Percentiles rank a stretch among this genome's conserved stretches.
phyloP scores from a whole-genome alignment of 2,329 filamentous ascomycete species.

The Fonsecaea monophora region DNA sequence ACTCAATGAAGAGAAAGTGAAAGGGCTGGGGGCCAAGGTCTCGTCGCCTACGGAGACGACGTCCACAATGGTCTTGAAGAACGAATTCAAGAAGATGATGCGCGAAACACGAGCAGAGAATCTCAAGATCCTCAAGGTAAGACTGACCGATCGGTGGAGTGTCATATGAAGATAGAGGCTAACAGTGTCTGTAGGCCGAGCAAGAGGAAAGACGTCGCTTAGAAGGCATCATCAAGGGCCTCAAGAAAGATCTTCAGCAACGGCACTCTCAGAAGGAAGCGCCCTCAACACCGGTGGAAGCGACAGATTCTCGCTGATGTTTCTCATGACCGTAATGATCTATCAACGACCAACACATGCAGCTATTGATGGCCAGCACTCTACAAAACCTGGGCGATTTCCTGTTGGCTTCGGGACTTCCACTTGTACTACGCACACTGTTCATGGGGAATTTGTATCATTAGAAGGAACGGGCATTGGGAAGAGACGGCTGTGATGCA shows the following conservation, averaged over 20 bases:
- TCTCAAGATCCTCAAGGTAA: slow-evolving; percentile 68
- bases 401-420: neutral
- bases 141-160: slow-evolving; percentile 39
- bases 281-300: slow-evolving; percentile 5
- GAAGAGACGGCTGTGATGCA: neutral
- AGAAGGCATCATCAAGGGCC: slow-evolving; percentile 66
- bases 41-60: slow-evolving; percentile 60
- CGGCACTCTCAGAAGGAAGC: slow-evolving; percentile 20
- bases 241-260: slow-evolving; percentile 51
- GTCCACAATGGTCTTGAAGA: slow-evolving; percentile 72
- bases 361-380: neutral
- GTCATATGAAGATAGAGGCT: slow-evolving; percentile 15
- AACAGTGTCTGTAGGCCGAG: slow-evolving; percentile 60
- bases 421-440: slow-evolving; percentile 22
- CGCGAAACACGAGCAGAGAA: slow-evolving; percentile 72
- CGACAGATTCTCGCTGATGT: slow-evolving; percentile 16
- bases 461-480: slow-evolving; percentile 11
- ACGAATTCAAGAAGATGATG: slow-evolving; percentile 84
- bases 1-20: slow-evolving; percentile 71
- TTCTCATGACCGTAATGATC: slow-evolving; percentile 18
- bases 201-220: slow-evolving; percentile 73
- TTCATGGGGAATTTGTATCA: slow-evolving; percentile 20
- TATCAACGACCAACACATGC: slow-evolving; percentile 10
- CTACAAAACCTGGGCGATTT: neutral
- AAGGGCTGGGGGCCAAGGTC: slow-evolving; percentile 65